Evolutionary conservation across 257 asterid species (phyloP).

Genomic region (Gardenia jasminoides): DNA sequence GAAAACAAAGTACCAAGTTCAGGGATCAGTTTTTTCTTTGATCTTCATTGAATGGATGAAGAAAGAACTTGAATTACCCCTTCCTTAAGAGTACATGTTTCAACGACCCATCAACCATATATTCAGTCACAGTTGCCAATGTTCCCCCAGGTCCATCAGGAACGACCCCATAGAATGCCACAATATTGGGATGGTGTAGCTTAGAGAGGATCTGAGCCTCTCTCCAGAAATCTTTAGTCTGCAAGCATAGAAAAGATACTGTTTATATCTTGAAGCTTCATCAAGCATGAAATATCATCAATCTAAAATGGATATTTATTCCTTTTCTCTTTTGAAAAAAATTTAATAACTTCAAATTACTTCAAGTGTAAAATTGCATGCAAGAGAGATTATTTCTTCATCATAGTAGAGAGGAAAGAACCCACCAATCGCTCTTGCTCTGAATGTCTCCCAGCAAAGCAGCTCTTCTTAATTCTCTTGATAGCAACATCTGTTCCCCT

Average conservation of each 20-base stretch:
- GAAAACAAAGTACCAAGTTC: slow-evolving; percentile 23
- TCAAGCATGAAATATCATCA: neutral
- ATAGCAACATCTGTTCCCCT: slow-evolving; percentile 56
- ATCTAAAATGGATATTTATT: neutral
- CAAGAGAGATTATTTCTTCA: neutral
- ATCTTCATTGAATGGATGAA: neutral
- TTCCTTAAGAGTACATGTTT: slow-evolving; percentile 68
- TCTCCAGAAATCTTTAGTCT: slow-evolving; percentile 90
- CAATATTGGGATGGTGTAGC: slow-evolving; percentile 90
- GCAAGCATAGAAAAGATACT: neutral
- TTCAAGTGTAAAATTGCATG: neutral
- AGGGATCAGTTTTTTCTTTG: slow-evolving; percentile 6
- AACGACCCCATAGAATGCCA: slow-evolving; percentile 89
- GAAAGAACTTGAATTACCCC: slow-evolving; percentile 42
- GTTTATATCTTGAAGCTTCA: neutral
- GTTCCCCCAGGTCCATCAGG: slow-evolving; percentile 85
- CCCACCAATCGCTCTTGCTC: slow-evolving; percentile 45
- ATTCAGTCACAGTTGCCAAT: slow-evolving; percentile 83
- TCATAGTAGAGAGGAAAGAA: neutral
- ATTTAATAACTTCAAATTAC: neutral
- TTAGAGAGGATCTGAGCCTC: slow-evolving; percentile 82
- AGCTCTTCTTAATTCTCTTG: slow-evolving; percentile 45
- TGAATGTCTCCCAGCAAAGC: slow-evolving; percentile 44
- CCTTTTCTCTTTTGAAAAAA: neutral
- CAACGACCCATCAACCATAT: slow-evolving; percentile 75